These are phyloP conservation scores for Sechiopsis laciniata DNA, from an alignment of 306 rosid genomes.

Conservation along the genomic window DNA sequence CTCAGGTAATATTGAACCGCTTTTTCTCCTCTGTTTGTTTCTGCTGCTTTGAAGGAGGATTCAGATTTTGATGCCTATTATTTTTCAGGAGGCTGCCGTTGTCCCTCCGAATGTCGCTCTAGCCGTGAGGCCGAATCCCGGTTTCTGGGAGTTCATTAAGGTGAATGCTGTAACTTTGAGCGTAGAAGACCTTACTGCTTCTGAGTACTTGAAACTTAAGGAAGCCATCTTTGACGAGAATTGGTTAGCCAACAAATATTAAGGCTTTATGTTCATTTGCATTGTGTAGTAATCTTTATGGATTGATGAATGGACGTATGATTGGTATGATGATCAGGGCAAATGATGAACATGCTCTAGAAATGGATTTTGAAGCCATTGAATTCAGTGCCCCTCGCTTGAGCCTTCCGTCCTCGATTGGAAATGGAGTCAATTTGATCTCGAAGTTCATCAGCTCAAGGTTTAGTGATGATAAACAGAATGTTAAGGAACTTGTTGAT, in stretches of 20 bases:
- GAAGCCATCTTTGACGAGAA: slow-evolving; percentile 37
- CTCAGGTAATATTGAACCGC: slow-evolving; percentile 26
- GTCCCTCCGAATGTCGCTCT: slow-evolving; percentile 42
- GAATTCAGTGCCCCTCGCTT: slow-evolving; percentile 37
- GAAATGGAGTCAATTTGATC: slow-evolving; percentile 36
- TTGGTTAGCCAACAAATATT: slow-evolving; percentile 25
- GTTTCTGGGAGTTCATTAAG: slow-evolving; percentile 37
- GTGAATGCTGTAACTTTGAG: slow-evolving; percentile 34
- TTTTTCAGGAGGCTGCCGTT: slow-evolving; percentile 41
- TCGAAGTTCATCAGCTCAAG: slow-evolving; percentile 27
- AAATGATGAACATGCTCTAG: slow-evolving; percentile 37
- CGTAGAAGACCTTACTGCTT: slow-evolving; percentile 28
- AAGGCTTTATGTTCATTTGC: neutral
- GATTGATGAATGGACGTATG: neutral
- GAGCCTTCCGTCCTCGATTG: slow-evolving; percentile 40
- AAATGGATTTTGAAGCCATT: slow-evolving; percentile 39
- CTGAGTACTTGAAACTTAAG: slow-evolving; percentile 38
- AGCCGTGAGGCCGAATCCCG: slow-evolving; percentile 42
- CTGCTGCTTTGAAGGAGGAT: slow-evolving; percentile 10
- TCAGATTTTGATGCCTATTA: neutral
- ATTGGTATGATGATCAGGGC: slow-evolving; percentile 31
- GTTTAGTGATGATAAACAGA: slow-evolving; percentile 26
- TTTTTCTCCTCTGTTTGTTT: neutral
- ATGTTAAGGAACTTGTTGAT: slow-evolving; percentile 30
- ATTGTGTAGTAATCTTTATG: neutral